phyloP scores from a whole-genome alignment of 31 red algal genomes.

The Porphyra umbilicalis region DNA sequence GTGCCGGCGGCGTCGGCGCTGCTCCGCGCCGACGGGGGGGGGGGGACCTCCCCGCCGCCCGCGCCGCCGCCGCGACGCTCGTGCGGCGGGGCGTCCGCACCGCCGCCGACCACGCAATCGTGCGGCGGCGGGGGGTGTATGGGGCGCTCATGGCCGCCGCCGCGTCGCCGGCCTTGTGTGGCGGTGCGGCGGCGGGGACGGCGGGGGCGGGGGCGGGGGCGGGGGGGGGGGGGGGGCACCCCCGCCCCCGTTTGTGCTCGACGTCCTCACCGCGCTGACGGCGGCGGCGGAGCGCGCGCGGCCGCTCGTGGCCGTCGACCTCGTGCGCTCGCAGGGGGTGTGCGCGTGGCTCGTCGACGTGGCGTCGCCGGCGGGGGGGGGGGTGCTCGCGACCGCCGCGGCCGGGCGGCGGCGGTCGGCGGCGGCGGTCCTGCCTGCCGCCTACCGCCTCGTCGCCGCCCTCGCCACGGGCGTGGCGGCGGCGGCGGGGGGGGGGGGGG shows the following conservation, averaged over 20 bases:
- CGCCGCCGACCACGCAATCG: background rate
- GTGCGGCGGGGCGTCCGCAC: background rate
- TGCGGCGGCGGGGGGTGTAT: background rate
- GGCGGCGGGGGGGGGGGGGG: background rate
- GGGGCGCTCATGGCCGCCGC: background rate
- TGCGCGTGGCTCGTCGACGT: background rate
- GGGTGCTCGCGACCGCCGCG: background rate
- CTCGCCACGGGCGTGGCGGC: background rate
- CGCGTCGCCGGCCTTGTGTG: background rate
- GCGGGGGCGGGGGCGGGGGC: background rate
- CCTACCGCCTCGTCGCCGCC: background rate
- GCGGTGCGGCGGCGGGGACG: background rate
- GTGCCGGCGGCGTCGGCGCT: background rate
- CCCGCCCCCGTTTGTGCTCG: background rate
- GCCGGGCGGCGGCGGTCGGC: background rate
- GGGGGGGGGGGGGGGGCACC: background rate
- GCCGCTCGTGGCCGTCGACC: background rate
- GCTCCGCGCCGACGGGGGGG: background rate
- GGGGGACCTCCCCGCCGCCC: background rate
- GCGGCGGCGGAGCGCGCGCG: background rate
- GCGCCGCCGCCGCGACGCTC: background rate
- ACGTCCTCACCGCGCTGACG: background rate
- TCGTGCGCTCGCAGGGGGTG: background rate
- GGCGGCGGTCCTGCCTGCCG: background rate
- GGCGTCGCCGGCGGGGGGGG: background rate